phyloP scores from a whole-genome alignment of 164 flowering plant genomes.

The Piper betle region DNA sequence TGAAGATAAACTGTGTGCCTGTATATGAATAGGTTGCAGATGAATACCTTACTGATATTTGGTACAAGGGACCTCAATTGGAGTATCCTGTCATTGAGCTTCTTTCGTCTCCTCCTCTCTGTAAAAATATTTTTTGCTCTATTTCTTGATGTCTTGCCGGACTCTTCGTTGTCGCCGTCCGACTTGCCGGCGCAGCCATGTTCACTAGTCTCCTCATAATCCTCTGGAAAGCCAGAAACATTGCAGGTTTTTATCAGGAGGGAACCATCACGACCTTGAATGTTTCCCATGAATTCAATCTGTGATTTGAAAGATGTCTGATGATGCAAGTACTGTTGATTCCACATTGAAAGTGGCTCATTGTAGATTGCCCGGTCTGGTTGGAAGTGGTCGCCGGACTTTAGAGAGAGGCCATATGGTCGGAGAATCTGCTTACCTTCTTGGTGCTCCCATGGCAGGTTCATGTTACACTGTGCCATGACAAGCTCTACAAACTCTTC shows the following conservation, averaged over 20 bases:
- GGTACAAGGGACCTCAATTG: constrained; percentile 77
- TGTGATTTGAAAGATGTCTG: constrained; percentile 21
- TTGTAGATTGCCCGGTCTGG: constrained; percentile 15
- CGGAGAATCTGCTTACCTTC: constrained; percentile 4
- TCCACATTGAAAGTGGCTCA: constrained; percentile 21
- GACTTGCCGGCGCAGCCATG: constrained; percentile 43
- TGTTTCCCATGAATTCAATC: constrained; percentile 19
- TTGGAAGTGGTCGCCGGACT: constrained; percentile 10
- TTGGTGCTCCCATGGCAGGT: constrained; percentile 26
- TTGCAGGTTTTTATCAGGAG: constrained; percentile 11
- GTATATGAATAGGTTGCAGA: not conserved
- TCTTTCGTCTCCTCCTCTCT: constrained; percentile 93
- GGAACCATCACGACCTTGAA: constrained; percentile 12
- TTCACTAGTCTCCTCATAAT: constrained; percentile 33
- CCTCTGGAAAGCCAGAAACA: constrained; percentile 17
- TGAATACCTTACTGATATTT: constrained; percentile 73
- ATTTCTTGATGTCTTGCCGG: constrained; percentile 25
- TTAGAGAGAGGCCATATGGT: constrained; percentile 4
- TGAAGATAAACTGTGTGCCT: not conserved
- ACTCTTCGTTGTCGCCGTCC: constrained; percentile 63
- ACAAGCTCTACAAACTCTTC: constrained; percentile 36
- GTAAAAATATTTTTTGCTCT: constrained; percentile 73
- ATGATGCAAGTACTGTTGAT: constrained; percentile 24
- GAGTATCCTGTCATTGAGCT: constrained; percentile 79
- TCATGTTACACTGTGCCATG: constrained; percentile 28